Percentiles rank a stretch among this genome's conserved stretches.
Conservation (phyloP, 2,329 filamentous ascomycete species). For the Colletotrichum viniferum region DNA sequence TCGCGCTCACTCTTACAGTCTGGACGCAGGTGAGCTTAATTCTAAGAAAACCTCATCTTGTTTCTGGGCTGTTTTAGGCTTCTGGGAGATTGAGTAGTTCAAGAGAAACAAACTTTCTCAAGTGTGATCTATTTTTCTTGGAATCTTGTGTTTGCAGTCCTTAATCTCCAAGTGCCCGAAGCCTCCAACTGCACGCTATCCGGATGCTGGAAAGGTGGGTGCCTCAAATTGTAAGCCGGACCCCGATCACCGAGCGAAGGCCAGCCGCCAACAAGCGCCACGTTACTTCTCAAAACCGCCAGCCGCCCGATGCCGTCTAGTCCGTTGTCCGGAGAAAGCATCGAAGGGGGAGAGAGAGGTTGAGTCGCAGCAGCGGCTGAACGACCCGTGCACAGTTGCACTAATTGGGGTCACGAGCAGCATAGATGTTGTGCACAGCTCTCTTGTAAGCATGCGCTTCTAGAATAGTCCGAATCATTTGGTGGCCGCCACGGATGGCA, state of each 20-base stretch:
- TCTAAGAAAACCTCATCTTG: neutral
- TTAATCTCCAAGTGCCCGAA: neutral
- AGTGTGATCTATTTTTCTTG: neutral
- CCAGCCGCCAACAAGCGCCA: neutral
- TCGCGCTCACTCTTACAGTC: neutral
- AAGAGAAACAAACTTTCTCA: neutral
- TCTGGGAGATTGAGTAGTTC: neutral
- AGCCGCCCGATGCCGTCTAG: neutral
- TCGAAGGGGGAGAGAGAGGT: neutral
- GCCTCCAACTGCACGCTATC: neutral
- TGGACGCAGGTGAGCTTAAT: neutral
- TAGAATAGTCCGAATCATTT: neutral
- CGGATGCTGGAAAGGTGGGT: neutral
- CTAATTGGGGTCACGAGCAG: neutral
- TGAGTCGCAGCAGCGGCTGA: neutral
- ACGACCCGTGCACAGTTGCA: neutral
- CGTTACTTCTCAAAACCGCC: neutral
- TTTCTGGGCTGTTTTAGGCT: neutral
- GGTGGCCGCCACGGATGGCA: neutral
- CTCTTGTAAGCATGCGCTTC: neutral
- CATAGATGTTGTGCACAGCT: neutral
- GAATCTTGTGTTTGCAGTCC: neutral
- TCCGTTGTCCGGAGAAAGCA: neutral
- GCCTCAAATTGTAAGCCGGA: neutral
- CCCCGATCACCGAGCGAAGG: neutral